Evolutionary conservation across 2,329 filamentous ascomycete genomes (phyloP).

Genomic region (Colletotrichum tofieldiae): DNA sequence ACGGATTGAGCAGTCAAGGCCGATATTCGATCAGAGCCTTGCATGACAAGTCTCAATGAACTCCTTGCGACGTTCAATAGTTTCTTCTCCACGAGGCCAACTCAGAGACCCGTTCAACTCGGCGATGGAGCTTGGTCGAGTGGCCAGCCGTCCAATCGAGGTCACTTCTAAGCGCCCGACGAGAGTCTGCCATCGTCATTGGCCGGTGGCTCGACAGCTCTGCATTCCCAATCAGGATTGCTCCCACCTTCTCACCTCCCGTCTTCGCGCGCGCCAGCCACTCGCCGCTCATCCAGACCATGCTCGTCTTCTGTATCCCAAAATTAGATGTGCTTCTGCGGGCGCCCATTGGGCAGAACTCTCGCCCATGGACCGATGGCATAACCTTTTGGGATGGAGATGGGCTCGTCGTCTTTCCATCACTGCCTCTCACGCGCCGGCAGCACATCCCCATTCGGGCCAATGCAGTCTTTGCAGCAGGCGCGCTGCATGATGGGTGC

Average conservation of each 20-base stretch:
- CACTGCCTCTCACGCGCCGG: constrained; percentile 35
- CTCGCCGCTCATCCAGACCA: constrained; percentile 45
- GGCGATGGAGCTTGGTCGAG: constrained; percentile 19
- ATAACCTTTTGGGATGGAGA: constrained; percentile 23
- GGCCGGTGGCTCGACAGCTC: constrained; percentile 31
- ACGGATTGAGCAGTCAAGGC: constrained; percentile 30
- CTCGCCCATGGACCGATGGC: constrained; percentile 21
- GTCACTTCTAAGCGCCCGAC: constrained; percentile 46
- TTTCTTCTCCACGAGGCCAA: constrained; percentile 34
- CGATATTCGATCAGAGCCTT: constrained; percentile 18
- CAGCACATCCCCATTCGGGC: constrained; percentile 29
- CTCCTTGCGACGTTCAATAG: constrained; percentile 36
- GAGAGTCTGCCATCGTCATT: constrained; percentile 37
- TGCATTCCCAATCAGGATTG: constrained; percentile 35
- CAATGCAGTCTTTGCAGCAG: constrained; percentile 35
- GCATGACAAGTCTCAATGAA: constrained; percentile 22
- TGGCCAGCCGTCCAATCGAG: constrained; percentile 38
- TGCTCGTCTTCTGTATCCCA: constrained; percentile 48
- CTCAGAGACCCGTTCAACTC: constrained; percentile 16
- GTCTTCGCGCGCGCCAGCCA: constrained; percentile 60
- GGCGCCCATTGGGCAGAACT: constrained; percentile 52
- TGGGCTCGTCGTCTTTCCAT: constrained; percentile 30
- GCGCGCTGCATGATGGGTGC: constrained; percentile 29
- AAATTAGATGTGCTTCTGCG: constrained; percentile 53
- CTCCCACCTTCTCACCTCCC: constrained; percentile 26